Percentiles rank a stretch among this genome's conserved stretches.
Conservation (phyloP, 768 basidiomycete species). For the Pisolithus orientalis region DNA sequence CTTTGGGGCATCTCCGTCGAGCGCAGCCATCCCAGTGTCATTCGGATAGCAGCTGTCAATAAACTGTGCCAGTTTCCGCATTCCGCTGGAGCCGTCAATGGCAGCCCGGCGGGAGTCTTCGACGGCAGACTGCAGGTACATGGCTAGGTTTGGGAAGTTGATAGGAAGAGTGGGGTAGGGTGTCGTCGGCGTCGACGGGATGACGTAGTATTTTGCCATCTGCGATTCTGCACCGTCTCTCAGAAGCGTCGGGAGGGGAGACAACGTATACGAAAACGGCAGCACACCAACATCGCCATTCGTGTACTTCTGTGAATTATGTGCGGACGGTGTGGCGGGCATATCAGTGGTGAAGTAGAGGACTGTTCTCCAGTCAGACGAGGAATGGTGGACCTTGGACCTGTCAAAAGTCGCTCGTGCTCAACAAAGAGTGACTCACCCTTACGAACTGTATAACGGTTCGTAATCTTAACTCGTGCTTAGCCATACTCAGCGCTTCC, state of each 20-base stretch:
- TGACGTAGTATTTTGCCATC: slow-evolving; percentile 64
- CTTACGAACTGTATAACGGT: slow-evolving; percentile 77
- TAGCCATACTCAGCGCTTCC: slow-evolving; percentile 55
- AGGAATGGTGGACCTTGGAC: slow-evolving; percentile 49
- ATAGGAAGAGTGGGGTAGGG: slow-evolving; percentile 72
- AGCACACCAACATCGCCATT: slow-evolving; percentile 58
- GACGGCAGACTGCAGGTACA: slow-evolving; percentile 67
- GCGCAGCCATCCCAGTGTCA: slow-evolving; percentile 19
- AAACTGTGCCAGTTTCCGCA: slow-evolving; percentile 65
- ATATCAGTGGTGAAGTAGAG: slow-evolving; percentile 76
- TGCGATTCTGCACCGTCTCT: slow-evolving; percentile 57
- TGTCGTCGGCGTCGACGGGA: slow-evolving; percentile 52
- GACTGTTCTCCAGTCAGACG: slow-evolving; percentile 64
- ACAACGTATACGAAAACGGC: slow-evolving; percentile 67
- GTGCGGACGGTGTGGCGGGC: slow-evolving; percentile 44
- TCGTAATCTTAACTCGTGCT: slow-evolving; percentile 54
- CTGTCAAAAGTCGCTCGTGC: slow-evolving; percentile 2
- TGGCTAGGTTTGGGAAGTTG: slow-evolving; percentile 66
- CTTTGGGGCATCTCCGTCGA: slow-evolving; percentile 33
- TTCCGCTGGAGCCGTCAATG: slow-evolving; percentile 53
- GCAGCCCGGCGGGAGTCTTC: slow-evolving; percentile 59
- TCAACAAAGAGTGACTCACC: slow-evolving; percentile 33
- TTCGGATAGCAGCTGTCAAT: slow-evolving; percentile 62
- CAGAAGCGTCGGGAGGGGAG: slow-evolving; percentile 53
- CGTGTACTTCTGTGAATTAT: slow-evolving; percentile 41